Evolutionary conservation across 1,139 yeast genomes (phyloP).

Genomic region (Blastobotrys petasosporus): DNA sequence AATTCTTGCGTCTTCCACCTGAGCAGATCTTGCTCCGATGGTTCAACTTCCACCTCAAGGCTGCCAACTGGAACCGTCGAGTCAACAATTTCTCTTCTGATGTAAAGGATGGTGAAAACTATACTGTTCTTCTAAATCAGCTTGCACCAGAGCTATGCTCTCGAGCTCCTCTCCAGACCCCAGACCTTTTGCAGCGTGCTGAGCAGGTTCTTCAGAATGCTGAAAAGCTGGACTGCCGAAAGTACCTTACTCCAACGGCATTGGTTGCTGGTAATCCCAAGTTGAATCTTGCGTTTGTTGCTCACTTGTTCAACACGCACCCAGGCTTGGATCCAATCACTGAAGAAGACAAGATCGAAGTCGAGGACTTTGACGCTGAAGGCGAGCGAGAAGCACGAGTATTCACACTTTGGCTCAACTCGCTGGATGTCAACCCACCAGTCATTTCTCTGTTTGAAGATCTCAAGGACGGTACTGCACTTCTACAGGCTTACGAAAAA

Average conservation of each 20-base stretch:
- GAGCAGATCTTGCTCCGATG: conserved; percentile 95
- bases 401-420: conserved; percentile 93
- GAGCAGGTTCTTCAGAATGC: conserved; percentile 81
- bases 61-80: conserved; percentile 85
- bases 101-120: conserved; percentile 91
- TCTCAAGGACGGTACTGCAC: conserved; percentile 83
- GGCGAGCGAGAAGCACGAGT: conserved; percentile 99
- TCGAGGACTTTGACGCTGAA: conserved; percentile 92
- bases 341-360: conserved; percentile 80
- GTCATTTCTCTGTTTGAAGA: conserved; percentile 90
- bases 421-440: conserved; percentile 93
- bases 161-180: conserved; percentile 67
- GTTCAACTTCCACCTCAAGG: conserved; percentile 93
- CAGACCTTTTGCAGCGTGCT: conserved; percentile 71
- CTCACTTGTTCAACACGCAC: conserved; percentile 89
- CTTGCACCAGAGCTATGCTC: conserved; percentile 82
- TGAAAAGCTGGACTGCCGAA: conserved; percentile 85
- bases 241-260: conserved; percentile 88
- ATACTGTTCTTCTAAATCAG: conserved; percentile 82
- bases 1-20: conserved; percentile 92
- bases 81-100: conserved; percentile 83
- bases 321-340: conserved; percentile 97
- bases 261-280: conserved; percentile 95
- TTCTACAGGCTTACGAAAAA: conserved; percentile 90
- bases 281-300: conserved; percentile 93